Evolutionary conservation across 2,329 filamentous ascomycete genomes (phyloP).

Genomic region (Calycina herbarum): DNA sequence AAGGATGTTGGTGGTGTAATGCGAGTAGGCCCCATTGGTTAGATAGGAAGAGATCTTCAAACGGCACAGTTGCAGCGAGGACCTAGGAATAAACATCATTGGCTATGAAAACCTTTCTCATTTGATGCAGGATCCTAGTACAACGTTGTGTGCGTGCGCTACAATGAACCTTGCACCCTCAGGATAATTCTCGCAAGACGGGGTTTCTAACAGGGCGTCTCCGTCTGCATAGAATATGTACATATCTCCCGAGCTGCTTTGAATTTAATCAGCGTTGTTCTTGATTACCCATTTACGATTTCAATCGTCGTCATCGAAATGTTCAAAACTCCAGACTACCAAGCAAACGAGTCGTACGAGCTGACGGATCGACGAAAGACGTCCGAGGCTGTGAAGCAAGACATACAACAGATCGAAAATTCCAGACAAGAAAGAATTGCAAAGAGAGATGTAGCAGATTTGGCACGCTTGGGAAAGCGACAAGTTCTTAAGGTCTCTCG

Average conservation of each 20-base stretch:
- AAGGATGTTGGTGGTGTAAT: conserved; percentile 1
- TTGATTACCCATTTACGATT: neutral
- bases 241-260: neutral
- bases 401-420: neutral
- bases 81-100: neutral
- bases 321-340: conserved; percentile 9
- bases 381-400: conserved; percentile 7
- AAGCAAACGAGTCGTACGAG: conserved; percentile 8
- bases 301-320: conserved; percentile 2
- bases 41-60: neutral
- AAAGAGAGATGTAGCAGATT: conserved; percentile 1
- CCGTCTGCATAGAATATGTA: neutral
- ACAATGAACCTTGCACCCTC: neutral
- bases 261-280: neutral
- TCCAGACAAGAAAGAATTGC: conserved; percentile 10
- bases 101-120: neutral
- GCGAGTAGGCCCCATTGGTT: conserved; percentile 2
- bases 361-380: conserved; percentile 6
- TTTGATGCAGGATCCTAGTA: conserved; percentile 7
- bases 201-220: neutral
- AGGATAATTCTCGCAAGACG: neutral
- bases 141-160: neutral
- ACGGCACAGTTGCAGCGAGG: conserved; percentile 5
- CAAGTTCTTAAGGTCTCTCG: conserved; percentile 5
- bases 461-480: conserved; percentile 6